Percentiles rank a stretch among this genome's conserved stretches.
Conservation (phyloP, 169 alveolate species). For the Plasmodium malariae region DNA sequence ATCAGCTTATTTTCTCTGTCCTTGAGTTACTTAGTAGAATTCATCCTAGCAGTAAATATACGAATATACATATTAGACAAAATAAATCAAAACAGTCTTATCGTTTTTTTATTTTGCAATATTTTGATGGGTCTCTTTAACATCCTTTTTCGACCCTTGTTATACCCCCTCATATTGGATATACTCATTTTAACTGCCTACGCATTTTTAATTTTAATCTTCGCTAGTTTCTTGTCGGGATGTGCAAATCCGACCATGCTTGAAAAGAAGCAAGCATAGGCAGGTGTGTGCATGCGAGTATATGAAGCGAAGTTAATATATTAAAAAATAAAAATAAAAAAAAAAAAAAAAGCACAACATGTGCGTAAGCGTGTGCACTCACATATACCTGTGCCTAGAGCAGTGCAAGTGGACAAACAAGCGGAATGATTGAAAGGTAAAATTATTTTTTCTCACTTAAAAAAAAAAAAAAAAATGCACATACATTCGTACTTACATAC, state of each 20-base stretch:
- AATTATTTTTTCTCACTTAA: too few species aligned
- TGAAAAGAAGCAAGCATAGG: background rate
- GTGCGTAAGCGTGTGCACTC: too few species aligned
- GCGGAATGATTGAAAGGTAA: too few species aligned
- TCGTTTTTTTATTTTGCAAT: constrained; percentile 46
- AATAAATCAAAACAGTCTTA: constrained; percentile 15
- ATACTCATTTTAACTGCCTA: constrained; percentile 10
- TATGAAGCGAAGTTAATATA: too few species aligned
- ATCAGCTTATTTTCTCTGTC: constrained; percentile 12
- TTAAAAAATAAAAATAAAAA: too few species aligned
- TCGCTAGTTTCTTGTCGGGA: constrained; percentile 19
- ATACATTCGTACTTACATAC: too few species aligned
- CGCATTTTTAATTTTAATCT: constrained; percentile 7
- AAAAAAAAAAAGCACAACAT: too few species aligned
- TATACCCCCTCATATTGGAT: constrained; percentile 40
- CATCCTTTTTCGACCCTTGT: constrained; percentile 35
- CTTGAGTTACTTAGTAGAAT: constrained; percentile 36
- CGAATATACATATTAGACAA: constrained; percentile 20
- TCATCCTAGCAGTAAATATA: constrained; percentile 5
- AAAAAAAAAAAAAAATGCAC: too few species aligned
- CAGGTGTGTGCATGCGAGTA: background rate
- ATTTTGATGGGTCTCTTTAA: constrained; percentile 35
- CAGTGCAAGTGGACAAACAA: too few species aligned
- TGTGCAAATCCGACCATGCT: background rate
- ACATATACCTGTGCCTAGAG: too few species aligned